Base-by-base conservation (phyloP, 495 filamentous ascomycete genomes). In the Tuber calosporum region DNA sequence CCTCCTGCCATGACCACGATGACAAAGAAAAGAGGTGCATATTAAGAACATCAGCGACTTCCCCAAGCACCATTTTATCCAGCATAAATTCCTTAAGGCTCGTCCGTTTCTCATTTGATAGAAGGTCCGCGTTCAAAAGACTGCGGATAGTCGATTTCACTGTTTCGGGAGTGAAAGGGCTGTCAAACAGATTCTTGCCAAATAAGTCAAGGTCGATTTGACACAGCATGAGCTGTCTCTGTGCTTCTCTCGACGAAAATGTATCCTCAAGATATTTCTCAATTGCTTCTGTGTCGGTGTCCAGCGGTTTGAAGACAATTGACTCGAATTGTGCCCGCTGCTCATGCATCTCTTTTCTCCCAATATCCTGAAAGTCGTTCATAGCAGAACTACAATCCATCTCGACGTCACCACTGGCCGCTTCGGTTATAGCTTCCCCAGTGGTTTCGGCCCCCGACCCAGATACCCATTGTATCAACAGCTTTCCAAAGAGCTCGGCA, bases 31-130 rank as follows among this genome's bases (percentile, higher is more conserved):
- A 83, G 66, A 90, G 85, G 19, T 89, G 84, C 88, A 91, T 89
- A 75, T 90, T 91, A 62, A 92, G 81, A 22, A 91, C 89, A 79
- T 91, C 89, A 1, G 85, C 85, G 6, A 92, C 85, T 74, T 91
- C 90, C 48, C 83, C 81, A 0, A 87, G 79, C 20, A 91, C 87
- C 36, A 86, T 82, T 0, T 84, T 79, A 72, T 88, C 89, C 39
- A 83, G 83, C 69, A 86, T 83, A 73, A 90, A 90, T 70, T 90
- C 89, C 73, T 86, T 87, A 53, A 91, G 77, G 7, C 87, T 86
- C 20, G 82, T 80, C 6, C 83, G 82, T 76, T 90, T 90, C 73
- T 90, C 88, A 53, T 88, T 85, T 5, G 85, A 84, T 22, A 90
- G 84, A 26, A 90, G 83, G 62, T 89, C 88, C 1, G 86, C 85